Evolutionary conservation across 116 monocot genomes (phyloP).

Genomic region (Phalaenopsis hybrid): DNA sequence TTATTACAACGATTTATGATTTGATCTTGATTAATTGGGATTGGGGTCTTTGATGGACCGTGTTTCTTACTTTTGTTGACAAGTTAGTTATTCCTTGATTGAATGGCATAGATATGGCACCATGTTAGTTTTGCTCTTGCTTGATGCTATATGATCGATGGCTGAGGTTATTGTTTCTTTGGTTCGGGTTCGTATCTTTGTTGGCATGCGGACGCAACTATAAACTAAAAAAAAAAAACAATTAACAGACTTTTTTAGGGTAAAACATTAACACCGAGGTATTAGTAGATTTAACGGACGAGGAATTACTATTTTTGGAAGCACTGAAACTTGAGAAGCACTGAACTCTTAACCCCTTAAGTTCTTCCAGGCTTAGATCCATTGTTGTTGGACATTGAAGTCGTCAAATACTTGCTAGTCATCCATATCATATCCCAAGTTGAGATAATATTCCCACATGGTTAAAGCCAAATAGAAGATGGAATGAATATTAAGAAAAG

Average conservation of each 20-base stretch:
- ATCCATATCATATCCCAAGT: too few species aligned
- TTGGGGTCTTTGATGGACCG: not conserved
- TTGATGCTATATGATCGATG: conserved; percentile 2
- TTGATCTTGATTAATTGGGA: conserved; percentile 6
- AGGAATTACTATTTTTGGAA: too few species aligned
- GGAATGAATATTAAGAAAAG: too few species aligned
- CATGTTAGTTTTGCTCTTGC: not conserved
- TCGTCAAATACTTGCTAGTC: too few species aligned
- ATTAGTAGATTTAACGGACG: not conserved
- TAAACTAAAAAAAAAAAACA: not conserved
- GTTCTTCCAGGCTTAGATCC: too few species aligned
- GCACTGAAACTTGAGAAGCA: too few species aligned
- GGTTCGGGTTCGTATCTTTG: not conserved
- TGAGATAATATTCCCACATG: too few species aligned
- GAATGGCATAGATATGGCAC: not conserved
- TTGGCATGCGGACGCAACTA: not conserved
- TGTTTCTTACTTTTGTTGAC: not conserved
- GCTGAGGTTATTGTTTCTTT: not conserved
- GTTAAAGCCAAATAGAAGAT: too few species aligned
- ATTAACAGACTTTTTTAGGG: not conserved
- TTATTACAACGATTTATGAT: not conserved
- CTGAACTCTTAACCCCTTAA: too few species aligned
- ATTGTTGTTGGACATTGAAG: too few species aligned
- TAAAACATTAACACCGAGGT: not conserved
- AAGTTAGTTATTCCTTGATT: not conserved